These are phyloP conservation scores for Hypoxylon lenormandii DNA, from an alignment of 495 filamentous ascomycete genomes.

Conservation along the genomic window DNA sequence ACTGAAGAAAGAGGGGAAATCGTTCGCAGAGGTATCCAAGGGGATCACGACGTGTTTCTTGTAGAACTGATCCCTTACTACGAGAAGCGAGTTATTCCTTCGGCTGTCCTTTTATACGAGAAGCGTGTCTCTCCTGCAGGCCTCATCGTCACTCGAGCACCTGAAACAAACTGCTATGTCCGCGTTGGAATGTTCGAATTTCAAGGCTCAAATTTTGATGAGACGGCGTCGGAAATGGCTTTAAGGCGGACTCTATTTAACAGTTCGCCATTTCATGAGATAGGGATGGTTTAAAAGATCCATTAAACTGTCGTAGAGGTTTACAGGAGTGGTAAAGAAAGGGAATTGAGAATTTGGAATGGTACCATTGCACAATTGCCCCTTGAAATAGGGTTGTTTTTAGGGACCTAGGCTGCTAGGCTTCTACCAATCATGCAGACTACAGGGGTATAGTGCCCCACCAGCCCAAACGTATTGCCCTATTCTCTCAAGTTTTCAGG, in stretches of 20 bases:
- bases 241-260: neutral
- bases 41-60: constrained; percentile 5
- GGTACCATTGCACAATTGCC: too few species aligned
- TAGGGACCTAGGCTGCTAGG: too few species aligned
- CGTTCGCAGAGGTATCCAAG: constrained; percentile 1
- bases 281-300: neutral
- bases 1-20: constrained; percentile 2
- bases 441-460: too few species aligned
- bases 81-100: constrained; percentile 3
- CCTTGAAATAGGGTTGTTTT: too few species aligned
- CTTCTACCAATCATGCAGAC: too few species aligned
- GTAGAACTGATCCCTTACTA: constrained; percentile 28
- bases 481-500: too few species aligned
- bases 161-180: constrained; percentile 2
- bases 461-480: too few species aligned
- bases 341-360: too few species aligned
- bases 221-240: neutral
- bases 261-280: neutral
- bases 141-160: constrained; percentile 8
- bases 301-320: too few species aligned
- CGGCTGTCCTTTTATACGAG: constrained; percentile 25
- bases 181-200: constrained; percentile 28
- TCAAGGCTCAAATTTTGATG: neutral
- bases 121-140: constrained; percentile 10
- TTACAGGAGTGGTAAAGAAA: too few species aligned